Evolutionary conservation across 768 basidiomycete species (phyloP).

Genomic region (Pulveroboletus sp.): DNA sequence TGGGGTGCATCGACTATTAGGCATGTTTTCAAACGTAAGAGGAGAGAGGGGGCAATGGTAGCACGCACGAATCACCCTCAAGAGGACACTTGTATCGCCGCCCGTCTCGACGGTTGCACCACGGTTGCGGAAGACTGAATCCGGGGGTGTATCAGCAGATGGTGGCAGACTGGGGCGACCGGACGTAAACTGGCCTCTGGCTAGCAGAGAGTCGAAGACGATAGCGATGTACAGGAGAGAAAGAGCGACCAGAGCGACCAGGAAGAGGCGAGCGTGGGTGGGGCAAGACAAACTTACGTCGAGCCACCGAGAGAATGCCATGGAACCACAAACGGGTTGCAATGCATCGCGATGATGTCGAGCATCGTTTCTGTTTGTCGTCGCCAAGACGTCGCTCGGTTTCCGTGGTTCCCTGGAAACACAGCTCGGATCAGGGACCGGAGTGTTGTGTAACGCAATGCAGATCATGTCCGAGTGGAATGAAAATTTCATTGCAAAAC

Average conservation of each 20-base stretch:
- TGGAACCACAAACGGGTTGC: too few relatives aligned
- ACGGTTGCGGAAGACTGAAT: too few relatives aligned
- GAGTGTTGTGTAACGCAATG: too few relatives aligned
- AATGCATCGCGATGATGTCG: too few relatives aligned
- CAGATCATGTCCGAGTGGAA: too few relatives aligned
- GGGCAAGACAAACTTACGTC: constrained; percentile 1
- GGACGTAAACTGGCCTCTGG: neutral
- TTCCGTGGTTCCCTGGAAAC: too few relatives aligned
- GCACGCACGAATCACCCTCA: constrained; percentile 15
- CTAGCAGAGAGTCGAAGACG: constrained; percentile 9
- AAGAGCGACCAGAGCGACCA: constrained; percentile 15
- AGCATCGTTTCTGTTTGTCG: too few relatives aligned
- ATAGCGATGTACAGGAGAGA: constrained; percentile 7
- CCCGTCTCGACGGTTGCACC: neutral
- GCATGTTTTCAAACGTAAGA: neutral
- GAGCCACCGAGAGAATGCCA: too few relatives aligned
- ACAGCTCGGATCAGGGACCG: too few relatives aligned
- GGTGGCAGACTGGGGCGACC: neutral
- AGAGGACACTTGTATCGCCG: neutral
- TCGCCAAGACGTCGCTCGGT: too few relatives aligned
- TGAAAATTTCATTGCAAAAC: neutral
- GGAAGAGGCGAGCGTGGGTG: neutral
- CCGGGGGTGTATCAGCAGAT: neutral
- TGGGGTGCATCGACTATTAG: constrained; percentile 16
- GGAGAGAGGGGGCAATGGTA: neutral